These are phyloP conservation scores for Entophlyctis luteolus DNA, from an alignment of 192 early-diverging fungal species.

Conservation along the genomic window DNA sequence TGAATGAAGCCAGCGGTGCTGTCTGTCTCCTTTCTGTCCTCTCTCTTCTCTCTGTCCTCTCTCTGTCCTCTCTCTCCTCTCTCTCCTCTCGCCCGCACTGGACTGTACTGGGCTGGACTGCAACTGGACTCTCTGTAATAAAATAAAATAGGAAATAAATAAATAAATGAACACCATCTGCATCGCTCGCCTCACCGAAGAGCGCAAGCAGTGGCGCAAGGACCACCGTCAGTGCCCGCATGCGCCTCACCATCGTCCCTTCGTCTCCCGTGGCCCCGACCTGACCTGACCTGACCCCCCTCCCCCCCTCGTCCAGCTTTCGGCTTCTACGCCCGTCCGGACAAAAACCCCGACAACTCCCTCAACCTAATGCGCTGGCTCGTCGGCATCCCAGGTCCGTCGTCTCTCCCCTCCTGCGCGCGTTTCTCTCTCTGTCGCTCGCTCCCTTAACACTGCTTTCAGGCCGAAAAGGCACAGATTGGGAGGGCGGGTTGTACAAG, in stretches of 20 bases:
- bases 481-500: conserved; percentile 89
- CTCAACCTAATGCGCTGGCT: conserved; percentile 84
- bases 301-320: conserved; percentile 33
- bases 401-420: background rate
- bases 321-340: conserved; percentile 91
- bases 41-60: too few relatives aligned
- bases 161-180: conserved; percentile 72
- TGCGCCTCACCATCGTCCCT: too few relatives aligned
- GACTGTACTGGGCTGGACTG: too few relatives aligned
- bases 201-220: conserved; percentile 96
- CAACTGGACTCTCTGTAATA: too few relatives aligned
- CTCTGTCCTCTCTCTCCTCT: too few relatives aligned
- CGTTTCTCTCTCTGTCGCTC: background rate
- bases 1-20: too few relatives aligned
- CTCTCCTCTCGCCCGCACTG: too few relatives aligned
- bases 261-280: background rate
- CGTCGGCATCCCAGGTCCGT: conserved; percentile 71
- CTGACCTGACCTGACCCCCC: background rate
- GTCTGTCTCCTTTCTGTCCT: too few relatives aligned
- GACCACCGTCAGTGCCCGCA: conserved; percentile 69
- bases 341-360: conserved; percentile 73
- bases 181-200: conserved; percentile 76
- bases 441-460: too few relatives aligned
- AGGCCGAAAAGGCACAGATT: conserved; percentile 54
- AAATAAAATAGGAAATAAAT: too few relatives aligned